A percentile compares a stretch with the other conserved stretches of the same genome.
Evolutionary conservation across 495 filamentous ascomycete genomes (phyloP).

Genomic region (Copromyces sp.): DNA sequence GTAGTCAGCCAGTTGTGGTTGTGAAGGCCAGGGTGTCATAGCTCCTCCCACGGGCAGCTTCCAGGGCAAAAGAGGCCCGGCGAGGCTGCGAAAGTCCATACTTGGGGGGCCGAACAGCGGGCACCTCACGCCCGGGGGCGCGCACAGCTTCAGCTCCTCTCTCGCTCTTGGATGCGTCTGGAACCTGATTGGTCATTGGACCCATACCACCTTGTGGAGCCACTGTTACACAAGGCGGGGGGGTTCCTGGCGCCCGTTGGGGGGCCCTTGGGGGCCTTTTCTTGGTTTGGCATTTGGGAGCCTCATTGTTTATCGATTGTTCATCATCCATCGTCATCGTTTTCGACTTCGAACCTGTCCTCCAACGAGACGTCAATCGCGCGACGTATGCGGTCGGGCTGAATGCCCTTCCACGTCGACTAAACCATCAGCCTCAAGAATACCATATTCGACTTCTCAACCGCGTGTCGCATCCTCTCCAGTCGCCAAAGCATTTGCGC

Average conservation of each 20-base stretch:
- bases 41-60: not conserved
- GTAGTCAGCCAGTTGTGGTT: not conserved
- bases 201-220: not conserved
- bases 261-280: not conserved
- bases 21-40: constrained; percentile 9
- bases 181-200: not conserved
- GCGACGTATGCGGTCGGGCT: not conserved
- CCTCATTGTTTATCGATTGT: not conserved
- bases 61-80: not conserved
- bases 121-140: not conserved
- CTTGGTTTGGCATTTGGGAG: not conserved
- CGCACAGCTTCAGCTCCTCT: not conserved
- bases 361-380: not conserved
- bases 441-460: not conserved
- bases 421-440: not conserved
- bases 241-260: not conserved
- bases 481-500: not conserved
- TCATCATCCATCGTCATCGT: not conserved
- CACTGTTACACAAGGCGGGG: not conserved
- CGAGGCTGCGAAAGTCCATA: too few species aligned
- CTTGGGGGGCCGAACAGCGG: too few species aligned
- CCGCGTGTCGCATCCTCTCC: not conserved
- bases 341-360: not conserved
- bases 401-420: not conserved
- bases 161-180: not conserved